Percentiles rank a stretch among this genome's conserved stretches.
Evolutionary conservation across 805 yeast species (phyloP).

Genomic region (Yamadazyma insecticola): DNA sequence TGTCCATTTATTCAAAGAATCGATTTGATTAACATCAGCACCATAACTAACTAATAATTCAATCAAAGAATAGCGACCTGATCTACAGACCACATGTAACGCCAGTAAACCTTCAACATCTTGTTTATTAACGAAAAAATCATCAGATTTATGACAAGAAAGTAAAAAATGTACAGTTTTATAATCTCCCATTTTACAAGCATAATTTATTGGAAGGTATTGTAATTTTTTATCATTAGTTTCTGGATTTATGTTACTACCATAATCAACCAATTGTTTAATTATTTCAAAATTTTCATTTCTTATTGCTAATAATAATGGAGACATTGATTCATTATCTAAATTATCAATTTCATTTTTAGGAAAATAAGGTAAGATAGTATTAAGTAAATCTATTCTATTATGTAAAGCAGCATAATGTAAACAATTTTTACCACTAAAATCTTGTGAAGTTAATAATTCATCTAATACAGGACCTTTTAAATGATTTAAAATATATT

Average conservation of each 20-base stretch:
- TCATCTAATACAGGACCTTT: constrained; percentile 12
- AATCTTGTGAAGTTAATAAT: constrained; percentile 44
- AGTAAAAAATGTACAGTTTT: constrained; percentile 64
- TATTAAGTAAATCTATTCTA: constrained; percentile 38
- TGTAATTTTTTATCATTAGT: constrained; percentile 51
- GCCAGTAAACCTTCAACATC: constrained; percentile 90
- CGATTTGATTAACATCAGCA: constrained; percentile 68
- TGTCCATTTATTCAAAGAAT: constrained; percentile 89
- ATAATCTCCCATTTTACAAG: constrained; percentile 80
- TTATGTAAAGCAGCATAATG: constrained; percentile 77
- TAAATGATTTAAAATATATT: constrained; percentile 25
- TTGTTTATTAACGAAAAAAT: constrained; percentile 50
- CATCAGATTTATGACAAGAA: constrained; percentile 18
- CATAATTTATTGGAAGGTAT: constrained; percentile 76
- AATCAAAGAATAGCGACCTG: constrained; percentile 70
- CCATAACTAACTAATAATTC: constrained; percentile 67
- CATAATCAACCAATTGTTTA: constrained; percentile 26
- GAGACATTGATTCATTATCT: constrained; percentile 77
- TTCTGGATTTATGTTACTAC: constrained; percentile 37
- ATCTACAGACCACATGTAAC: constrained; percentile 80
- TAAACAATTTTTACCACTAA: constrained; percentile 74
- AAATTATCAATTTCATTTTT: constrained; percentile 41
- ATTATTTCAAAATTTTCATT: constrained; percentile 50
- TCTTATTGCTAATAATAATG: constrained; percentile 74
- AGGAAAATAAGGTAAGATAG: constrained; percentile 37